Evolutionary conservation across 208 protist species (phyloP).

Genomic region (Trypanosoma mega): DNA sequence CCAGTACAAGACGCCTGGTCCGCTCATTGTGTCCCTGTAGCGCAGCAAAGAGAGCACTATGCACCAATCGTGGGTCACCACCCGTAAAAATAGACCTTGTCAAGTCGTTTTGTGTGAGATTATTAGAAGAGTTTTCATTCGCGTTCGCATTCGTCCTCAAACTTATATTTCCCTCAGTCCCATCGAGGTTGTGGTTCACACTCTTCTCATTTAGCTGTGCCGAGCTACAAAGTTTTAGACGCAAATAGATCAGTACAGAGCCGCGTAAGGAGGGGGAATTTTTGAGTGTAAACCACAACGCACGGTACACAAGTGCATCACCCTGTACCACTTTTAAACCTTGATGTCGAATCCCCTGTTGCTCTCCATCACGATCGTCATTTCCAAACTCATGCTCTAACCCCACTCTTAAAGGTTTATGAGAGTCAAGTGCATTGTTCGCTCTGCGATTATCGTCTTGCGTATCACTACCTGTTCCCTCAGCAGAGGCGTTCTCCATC

Average conservation of each 20-base stretch:
- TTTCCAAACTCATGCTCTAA: background rate
- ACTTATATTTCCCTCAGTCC: too few relatives aligned
- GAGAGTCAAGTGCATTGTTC: background rate
- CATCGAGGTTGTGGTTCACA: too few relatives aligned
- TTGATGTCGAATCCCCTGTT: background rate
- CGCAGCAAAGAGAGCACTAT: slow-evolving; percentile 35
- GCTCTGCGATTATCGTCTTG: background rate
- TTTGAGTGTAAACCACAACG: slow-evolving; percentile 25
- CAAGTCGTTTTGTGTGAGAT: too few relatives aligned
- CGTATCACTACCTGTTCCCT: background rate
- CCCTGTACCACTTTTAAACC: background rate
- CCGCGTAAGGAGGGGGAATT: slow-evolving; percentile 26
- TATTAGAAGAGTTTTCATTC: too few relatives aligned
- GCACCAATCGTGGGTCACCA: slow-evolving; percentile 16
- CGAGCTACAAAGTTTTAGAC: slow-evolving; percentile 16
- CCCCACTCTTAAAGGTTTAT: too few relatives aligned
- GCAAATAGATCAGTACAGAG: slow-evolving; percentile 32
- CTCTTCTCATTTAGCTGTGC: too few relatives aligned
- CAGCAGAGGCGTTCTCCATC: background rate
- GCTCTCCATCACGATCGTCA: background rate
- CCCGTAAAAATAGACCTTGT: slow-evolving; percentile 15
- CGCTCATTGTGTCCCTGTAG: slow-evolving; percentile 46
- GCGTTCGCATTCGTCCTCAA: too few relatives aligned
- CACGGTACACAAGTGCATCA: slow-evolving; percentile 16
- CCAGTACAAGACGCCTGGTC: slow-evolving; percentile 40